Conservation (phyloP, 108 stramenopile genomes). For the Cyclotella cryptica region DNA sequence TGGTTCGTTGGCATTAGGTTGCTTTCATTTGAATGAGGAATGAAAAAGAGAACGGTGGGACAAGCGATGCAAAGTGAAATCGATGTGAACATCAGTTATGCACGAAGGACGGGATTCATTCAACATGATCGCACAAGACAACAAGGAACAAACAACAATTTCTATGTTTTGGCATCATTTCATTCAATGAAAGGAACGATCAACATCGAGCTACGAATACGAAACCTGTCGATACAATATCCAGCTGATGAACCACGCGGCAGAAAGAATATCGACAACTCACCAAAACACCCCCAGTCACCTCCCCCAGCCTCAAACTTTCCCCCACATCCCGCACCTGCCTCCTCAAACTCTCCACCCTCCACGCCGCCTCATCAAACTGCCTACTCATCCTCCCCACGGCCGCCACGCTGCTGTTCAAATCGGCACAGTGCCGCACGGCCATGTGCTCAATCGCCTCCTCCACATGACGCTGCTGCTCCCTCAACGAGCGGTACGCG, state of each 20-base stretch:
- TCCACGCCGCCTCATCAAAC: constrained; percentile 75
- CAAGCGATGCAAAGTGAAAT: too few species aligned
- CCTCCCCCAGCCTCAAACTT: constrained; percentile 55
- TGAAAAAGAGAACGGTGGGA: not conserved
- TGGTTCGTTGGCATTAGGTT: not conserved
- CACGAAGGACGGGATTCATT: not conserved
- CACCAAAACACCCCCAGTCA: too few species aligned
- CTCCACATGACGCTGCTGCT: constrained; percentile 74
- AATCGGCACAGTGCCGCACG: constrained; percentile 78
- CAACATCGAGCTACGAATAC: too few species aligned
- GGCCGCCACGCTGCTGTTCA: constrained; percentile 81
- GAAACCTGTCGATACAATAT: too few species aligned
- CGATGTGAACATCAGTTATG: too few species aligned
- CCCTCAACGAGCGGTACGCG: constrained; percentile 48
- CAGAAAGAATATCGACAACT: too few species aligned
- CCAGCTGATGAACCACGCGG: too few species aligned
- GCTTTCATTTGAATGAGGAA: not conserved
- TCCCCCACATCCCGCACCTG: constrained; percentile 87
- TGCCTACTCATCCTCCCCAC: constrained; percentile 84
- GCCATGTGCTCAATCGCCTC: constrained; percentile 89
- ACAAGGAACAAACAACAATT: too few species aligned
- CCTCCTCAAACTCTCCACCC: constrained; percentile 71
- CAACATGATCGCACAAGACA: too few species aligned
- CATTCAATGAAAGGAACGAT: too few species aligned
- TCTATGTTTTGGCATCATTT: too few species aligned